These are phyloP conservation scores for Schrenkiella parvula DNA, from an alignment of 345 rosid species.

Conservation along the genomic window DNA sequence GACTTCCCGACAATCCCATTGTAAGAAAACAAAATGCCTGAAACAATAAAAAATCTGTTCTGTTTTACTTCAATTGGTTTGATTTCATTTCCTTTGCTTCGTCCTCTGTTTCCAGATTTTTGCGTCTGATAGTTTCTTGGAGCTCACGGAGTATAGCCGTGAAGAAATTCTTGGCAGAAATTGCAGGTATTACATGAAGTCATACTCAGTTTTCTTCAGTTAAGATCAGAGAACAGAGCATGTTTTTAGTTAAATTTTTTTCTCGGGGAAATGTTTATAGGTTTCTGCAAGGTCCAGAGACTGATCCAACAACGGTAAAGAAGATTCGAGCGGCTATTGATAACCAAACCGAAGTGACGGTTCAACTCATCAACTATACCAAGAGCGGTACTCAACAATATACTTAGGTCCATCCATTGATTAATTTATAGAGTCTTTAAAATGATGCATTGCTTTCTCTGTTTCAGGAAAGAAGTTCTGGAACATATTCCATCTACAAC, in stretches of 20 bases:
- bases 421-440: neutral
- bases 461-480: conserved; percentile 92
- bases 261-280: conserved; percentile 32
- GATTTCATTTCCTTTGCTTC: neutral
- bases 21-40: conserved; percentile 39
- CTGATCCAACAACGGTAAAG: conserved; percentile 86
- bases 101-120: conserved; percentile 57
- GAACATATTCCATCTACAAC: conserved; percentile 97
- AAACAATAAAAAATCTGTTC: neutral
- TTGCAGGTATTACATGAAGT: conserved; percentile 58
- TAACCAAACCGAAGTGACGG: conserved; percentile 82
- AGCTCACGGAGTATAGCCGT: conserved; percentile 94
- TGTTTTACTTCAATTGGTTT: neutral
- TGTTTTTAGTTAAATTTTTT: neutral
- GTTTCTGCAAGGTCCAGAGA: conserved; percentile 98
- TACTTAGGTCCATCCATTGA: neutral
- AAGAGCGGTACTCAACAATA: conserved; percentile 61
- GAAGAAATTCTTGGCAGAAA: conserved; percentile 96
- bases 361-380: conserved; percentile 91
- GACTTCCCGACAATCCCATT: conserved; percentile 97
- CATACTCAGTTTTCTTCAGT: neutral
- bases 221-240: neutral
- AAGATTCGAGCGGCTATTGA: conserved; percentile 87
- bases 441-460: neutral
- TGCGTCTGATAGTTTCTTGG: conserved; percentile 97